Base-by-base conservation (phyloP, 768 basidiomycete genomes). In the Termitomyces sp. region DNA sequence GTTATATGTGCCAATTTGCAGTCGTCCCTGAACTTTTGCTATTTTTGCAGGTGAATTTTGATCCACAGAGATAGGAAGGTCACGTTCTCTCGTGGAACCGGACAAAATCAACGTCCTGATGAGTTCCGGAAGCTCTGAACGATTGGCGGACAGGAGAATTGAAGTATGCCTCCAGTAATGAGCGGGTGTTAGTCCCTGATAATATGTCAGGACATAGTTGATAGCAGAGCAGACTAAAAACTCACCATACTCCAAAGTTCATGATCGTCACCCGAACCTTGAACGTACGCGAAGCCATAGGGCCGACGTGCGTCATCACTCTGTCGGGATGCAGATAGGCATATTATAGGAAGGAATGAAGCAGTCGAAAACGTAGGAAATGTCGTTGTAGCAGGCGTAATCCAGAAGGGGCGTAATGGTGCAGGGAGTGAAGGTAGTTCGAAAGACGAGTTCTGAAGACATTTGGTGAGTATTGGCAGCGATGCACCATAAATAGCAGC, bases 261-360 rank as follows among this genome's bases (percentile, higher is more conserved):
- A 65, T 95, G 92, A 64, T 98, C 96, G 64, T 98, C 96, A 0
- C 94, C 96, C 0, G 90, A 91, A 1, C 96, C 96, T 68, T 96
- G 94, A 8, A 98, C 82, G 67, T 98, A 98, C 21, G 84, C 76
- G 66, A 86, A 97, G 0, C 90, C 91, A n/a, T 75, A 70, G 9
- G 74, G 60, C 0, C 87, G 80, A 21, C 88, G 75, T 57, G 84
- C 84, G 2, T 83, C 81, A 6, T 73, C 65, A 6, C 87, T 76
- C 60, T 84, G 85, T 61, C 82, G 84, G 3, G 93, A 95, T 2
- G 95, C 94, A 2, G 91, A 94, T 11, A 94, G 71, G 68, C 94
- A 97, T 27, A 98, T 73, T 55, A 98, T 67, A 0, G 95, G 90
- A 63, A 76, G 73, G 68, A 81, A 91, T 16, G 58, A 19, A n/a